Percentiles rank a stretch among this genome's conserved stretches.
Evolutionary conservation across 2,329 filamentous ascomycete species (phyloP).

Genomic region (Pestalotiopsis sp.): DNA sequence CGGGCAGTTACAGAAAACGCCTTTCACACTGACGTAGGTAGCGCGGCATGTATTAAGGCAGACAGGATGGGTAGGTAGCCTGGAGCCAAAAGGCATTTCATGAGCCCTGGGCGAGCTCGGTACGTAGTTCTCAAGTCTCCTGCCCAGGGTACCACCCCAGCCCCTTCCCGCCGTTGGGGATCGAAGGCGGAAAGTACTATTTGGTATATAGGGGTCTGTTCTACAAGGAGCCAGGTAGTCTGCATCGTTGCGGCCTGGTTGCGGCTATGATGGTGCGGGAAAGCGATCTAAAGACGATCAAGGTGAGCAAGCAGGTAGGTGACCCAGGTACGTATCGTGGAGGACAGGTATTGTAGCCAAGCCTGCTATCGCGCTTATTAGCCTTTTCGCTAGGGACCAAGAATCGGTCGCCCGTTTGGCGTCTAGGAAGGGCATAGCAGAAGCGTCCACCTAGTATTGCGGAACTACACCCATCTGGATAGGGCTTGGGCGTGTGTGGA

Average conservation of each 20-base stretch:
- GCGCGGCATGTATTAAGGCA: background rate
- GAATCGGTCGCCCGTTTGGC: background rate
- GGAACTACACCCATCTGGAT: too few relatives aligned
- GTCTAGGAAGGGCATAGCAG: background rate
- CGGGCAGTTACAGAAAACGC: background rate
- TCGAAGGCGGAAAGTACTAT: background rate
- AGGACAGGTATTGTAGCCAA: background rate
- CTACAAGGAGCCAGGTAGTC: background rate
- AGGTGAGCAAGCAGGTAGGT: background rate
- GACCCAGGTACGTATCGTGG: background rate
- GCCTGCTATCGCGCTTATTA: slow-evolving; percentile 4
- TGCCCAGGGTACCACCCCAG: background rate
- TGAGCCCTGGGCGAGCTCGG: background rate
- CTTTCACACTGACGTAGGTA: background rate
- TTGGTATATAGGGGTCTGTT: background rate
- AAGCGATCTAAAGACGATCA: background rate
- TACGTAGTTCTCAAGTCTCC: background rate
- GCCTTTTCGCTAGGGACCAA: background rate
- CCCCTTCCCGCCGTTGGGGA: background rate
- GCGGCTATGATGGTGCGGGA: slow-evolving; percentile 1
- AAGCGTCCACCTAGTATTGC: too few relatives aligned
- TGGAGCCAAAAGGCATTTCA: background rate
- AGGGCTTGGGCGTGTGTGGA: background rate
- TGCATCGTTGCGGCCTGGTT: background rate
- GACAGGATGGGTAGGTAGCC: background rate